Base-by-base conservation (phyloP, 352 stramenopile genomes). In the Thalassiosira livingstoniorum region DNA sequence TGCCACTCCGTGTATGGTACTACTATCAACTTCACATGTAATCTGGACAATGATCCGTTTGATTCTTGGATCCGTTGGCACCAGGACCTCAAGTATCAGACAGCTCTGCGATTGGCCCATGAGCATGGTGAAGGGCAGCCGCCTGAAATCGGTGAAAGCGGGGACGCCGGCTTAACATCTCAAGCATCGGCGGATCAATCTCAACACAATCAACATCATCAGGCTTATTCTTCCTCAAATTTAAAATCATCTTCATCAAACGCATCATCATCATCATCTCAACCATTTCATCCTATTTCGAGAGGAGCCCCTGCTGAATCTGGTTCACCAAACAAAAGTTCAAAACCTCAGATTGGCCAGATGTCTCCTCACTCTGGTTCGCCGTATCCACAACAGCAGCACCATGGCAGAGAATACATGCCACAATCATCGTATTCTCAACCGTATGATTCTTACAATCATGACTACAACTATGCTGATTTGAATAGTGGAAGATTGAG, bases 31-130 rank as follows among this genome's bases (percentile, higher is more conserved):
- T n/a, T n/a, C n/a, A n/a, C n/a, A n/a, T n/a, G n/a, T n/a, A n/a
- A n/a, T n/a, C n/a, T n/a, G n/a, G n/a, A n/a, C n/a, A n/a, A 58
- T 23, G 11, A 58, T 27, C 27, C 5, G 27, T 34, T 60, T 47
- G 10, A 5, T 5, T 37, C 25, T 63, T 4, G 1, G 1, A 51
- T 25, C 18, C 43, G 42, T 29, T 62, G 37, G 11, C 21, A 47
- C 11, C 65, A 93, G 88, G 88, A 93, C 78, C 70, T 93, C 31
- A 93, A 93, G 61, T 89, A 86, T 69, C 86, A 92, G 64, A 93
- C 88, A 4, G 83, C 86, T 25, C n/a, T 89, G 21, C 80, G 88
- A 60, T 69, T 93, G 54, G 86, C 88, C 18, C 73, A 93, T 42
- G 72, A 85, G 34, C 82, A 89, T 69, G 53, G 68, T 1, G 63